These are phyloP conservation scores for Fremontodendron californicum DNA, from an alignment of 345 rosid genomes.

Conservation along the genomic window DNA sequence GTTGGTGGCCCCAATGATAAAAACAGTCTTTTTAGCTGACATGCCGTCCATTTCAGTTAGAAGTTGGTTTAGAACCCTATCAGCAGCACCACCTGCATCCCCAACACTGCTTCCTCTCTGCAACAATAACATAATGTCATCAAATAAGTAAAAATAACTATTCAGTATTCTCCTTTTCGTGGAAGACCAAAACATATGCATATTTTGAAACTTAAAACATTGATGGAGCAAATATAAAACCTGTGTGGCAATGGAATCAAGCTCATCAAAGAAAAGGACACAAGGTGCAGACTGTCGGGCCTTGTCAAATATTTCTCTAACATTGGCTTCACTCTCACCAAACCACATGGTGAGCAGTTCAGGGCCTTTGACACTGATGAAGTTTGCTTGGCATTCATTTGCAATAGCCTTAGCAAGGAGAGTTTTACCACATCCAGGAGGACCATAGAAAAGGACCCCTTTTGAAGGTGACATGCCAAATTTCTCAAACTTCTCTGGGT, in stretches of 20 bases:
- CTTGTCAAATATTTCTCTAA: slow-evolving; percentile 69
- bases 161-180: background rate
- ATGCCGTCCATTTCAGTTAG: slow-evolving; percentile 76
- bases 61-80: slow-evolving; percentile 65
- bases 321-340: slow-evolving; percentile 77
- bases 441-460: slow-evolving; percentile 72
- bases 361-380: slow-evolving; percentile 68
- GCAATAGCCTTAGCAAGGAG: slow-evolving; percentile 70
- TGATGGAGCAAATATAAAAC: slow-evolving; percentile 20
- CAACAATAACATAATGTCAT: slow-evolving; percentile 4
- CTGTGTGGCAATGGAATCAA: slow-evolving; percentile 73
- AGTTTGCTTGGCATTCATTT: slow-evolving; percentile 69
- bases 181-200: background rate
- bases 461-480: slow-evolving; percentile 82
- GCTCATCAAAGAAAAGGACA: slow-evolving; percentile 79
- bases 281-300: slow-evolving; percentile 68
- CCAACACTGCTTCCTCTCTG: slow-evolving; percentile 65
- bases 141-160: background rate
- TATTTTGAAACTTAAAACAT: background rate
- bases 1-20: slow-evolving; percentile 70
- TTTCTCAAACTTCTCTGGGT: slow-evolving; percentile 73
- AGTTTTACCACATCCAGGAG: slow-evolving; percentile 70
- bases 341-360: slow-evolving; percentile 80
- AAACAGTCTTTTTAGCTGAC: slow-evolving; percentile 38
- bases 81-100: slow-evolving; percentile 71